Percentiles rank a stretch among this genome's conserved stretches.
Conservation (phyloP, 495 filamentous ascomycete genomes). For the Daldinia vernicosa region DNA sequence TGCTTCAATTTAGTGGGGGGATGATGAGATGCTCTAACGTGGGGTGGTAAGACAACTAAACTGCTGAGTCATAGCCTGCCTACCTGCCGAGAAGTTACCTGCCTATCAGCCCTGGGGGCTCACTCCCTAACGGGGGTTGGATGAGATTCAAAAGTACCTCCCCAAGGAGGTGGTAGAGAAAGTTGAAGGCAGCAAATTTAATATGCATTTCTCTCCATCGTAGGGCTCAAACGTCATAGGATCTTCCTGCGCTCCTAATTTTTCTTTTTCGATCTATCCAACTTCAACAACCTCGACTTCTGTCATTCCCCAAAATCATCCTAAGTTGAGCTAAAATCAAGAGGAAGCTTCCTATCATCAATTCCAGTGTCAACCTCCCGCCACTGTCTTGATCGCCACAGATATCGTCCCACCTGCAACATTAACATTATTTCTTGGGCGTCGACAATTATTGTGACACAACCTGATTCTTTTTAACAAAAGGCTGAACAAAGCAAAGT, state of each 20-base stretch:
- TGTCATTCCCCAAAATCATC: constrained; percentile 11
- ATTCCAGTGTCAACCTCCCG: neutral
- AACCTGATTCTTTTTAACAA: constrained; percentile 16
- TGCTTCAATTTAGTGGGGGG: neutral
- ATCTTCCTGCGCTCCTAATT: constrained; percentile 9
- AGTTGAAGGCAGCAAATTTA: constrained; percentile 30
- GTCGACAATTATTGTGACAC: constrained; percentile 17
- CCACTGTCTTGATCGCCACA: constrained; percentile 25
- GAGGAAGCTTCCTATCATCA: neutral
- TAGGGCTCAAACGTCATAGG: constrained; percentile 39
- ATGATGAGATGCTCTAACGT: constrained; percentile 4
- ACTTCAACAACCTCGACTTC: constrained; percentile 24
- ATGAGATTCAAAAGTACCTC: neutral
- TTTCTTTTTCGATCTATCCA: constrained; percentile 21
- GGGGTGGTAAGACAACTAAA: neutral
- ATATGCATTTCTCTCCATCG: constrained; percentile 20
- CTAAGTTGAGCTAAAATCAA: constrained; percentile 21
- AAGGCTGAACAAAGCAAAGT: constrained; percentile 11
- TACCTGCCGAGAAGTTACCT: neutral
- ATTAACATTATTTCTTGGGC: constrained; percentile 2
- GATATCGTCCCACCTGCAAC: constrained; percentile 24
- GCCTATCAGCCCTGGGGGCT: constrained; percentile 19
- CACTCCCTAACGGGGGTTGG: neutral
- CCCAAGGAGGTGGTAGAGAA: constrained; percentile 24
- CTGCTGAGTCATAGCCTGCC: constrained; percentile 23